These are phyloP conservation scores for Wickerhamomyces pijperi DNA, from an alignment of 805 yeast genomes.

Conservation along the genomic window DNA sequence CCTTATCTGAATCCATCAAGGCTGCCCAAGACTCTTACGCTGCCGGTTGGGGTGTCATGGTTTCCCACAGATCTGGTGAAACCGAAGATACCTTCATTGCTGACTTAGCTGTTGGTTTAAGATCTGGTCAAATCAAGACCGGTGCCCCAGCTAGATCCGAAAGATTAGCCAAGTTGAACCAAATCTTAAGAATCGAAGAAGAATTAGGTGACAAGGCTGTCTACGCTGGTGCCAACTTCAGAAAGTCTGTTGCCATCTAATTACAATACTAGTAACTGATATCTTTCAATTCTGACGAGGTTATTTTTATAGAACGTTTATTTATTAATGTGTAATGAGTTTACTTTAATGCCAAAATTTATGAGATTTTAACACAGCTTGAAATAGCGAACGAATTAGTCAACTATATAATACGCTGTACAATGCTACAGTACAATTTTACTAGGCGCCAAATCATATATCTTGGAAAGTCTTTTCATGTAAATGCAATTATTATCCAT, in stretches of 20 bases:
- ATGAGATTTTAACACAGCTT: too few species aligned
- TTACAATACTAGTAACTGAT: too few species aligned
- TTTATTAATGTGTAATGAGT: too few species aligned
- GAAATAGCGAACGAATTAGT: too few species aligned
- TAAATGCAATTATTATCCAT: too few species aligned
- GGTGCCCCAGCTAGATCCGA: slow-evolving; percentile 99
- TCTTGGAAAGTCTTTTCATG: too few species aligned
- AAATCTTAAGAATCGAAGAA: slow-evolving; percentile 96
- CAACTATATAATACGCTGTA: too few species aligned
- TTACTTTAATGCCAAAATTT: too few species aligned
- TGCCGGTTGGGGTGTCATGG: slow-evolving; percentile 99
- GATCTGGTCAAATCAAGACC: slow-evolving; percentile 98
- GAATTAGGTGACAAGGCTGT: slow-evolving; percentile 96
- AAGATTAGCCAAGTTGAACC: slow-evolving; percentile 98
- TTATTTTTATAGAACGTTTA: too few species aligned
- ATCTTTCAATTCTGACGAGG: too few species aligned
- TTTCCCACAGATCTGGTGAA: slow-evolving; percentile 99
- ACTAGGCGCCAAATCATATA: too few species aligned
- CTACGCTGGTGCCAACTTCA: slow-evolving; percentile 91
- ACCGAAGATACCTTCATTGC: slow-evolving; percentile 98
- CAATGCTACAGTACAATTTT: too few species aligned
- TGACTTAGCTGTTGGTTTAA: slow-evolving; percentile 93
- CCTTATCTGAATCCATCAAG: slow-evolving; percentile 89
- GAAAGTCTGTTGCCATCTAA: slow-evolving; percentile 27
- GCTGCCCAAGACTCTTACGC: slow-evolving; percentile 93